Evolutionary conservation across 225 moss, liverwort and hornwort genomes (phyloP), one percentile per base, ranked within the genome.

Genomic region (Antitrichia curtipendula): DNA sequence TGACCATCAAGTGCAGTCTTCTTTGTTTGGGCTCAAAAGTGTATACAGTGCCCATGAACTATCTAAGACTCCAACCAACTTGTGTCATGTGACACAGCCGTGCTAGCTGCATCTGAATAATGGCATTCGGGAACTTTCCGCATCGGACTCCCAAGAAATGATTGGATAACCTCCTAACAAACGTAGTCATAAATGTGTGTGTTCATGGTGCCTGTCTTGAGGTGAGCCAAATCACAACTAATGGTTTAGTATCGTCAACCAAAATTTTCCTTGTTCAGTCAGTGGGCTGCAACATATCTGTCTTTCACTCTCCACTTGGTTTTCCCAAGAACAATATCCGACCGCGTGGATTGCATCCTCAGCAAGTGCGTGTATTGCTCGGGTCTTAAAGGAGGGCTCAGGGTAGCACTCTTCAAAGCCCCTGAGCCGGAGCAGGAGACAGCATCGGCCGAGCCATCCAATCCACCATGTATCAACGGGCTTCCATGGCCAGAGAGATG

Each of bases 311-410:
- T 93, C 96, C 97, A 96, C 78, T 89, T 90, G 28, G 95, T 96
- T 89, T 94, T 92, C 59, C 97, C 97, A n/a, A 95, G 92, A 24
- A 97, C 95, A 3, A 97, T 96, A 59, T 97, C 96, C 24, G 94
- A 78, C 17, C 88, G 92, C 43, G 90, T 91, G 64, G 90, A 93
- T 75, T 97, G 97, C 93, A 95, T 95, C 77, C 95, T 89, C 77
- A 97, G 92, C 88, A 97, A 79, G 90, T 97, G 97, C 0, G 94
- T 96, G 78, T 96, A 96, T 36, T 92, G 91, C 79, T 94, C 90
- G 40, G 90, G 91, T 70, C 43, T 87, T 38, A 68, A 24, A 57
- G 83, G 32, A 50, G 87, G 74, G 17, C 64, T 83, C 38, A 40
- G 77, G 40, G 57, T 90, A 47, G 92, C 93, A 73, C 87, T 91